Evolutionary conservation across 2,329 filamentous ascomycete species (phyloP).

Genomic region (Talaromyces marneffei): DNA sequence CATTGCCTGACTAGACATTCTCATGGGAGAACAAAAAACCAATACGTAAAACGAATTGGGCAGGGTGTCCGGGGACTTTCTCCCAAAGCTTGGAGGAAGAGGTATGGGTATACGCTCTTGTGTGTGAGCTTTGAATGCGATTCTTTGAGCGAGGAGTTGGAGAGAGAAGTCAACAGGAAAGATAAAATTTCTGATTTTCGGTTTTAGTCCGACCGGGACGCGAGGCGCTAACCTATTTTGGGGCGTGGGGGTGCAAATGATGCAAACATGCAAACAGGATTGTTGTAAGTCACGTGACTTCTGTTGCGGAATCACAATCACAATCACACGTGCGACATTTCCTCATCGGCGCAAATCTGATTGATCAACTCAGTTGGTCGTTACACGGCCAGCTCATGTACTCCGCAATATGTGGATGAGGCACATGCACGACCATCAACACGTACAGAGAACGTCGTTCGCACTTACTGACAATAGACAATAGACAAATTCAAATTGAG

Average conservation of each 20-base stretch:
- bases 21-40: conserved; percentile 19
- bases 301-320: too few species aligned
- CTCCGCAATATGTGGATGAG: background rate
- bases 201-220: background rate
- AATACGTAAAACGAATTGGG: conserved; percentile 33
- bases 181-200: background rate
- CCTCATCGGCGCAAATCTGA: background rate
- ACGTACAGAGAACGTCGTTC: background rate
- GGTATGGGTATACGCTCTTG: conserved; percentile 51
- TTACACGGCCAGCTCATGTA: background rate
- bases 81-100: conserved; percentile 73
- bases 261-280: background rate
- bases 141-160: conserved; percentile 94
- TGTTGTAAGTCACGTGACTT: background rate
- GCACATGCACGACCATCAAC: background rate
- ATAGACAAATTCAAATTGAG: background rate
- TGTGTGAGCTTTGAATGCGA: conserved; percentile 99
- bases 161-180: conserved; percentile 33
- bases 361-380: background rate
- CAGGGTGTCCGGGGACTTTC: conserved; percentile 99
- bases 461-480: too few species aligned
- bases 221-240: background rate
- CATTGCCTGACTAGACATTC: conserved; percentile 48
- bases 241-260: background rate
- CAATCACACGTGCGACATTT: background rate